Percentiles rank a stretch among this genome's conserved stretches.
phyloP scores from a whole-genome alignment of 192 early-diverging fungal genomes.

The Backusella psychrophila region DNA sequence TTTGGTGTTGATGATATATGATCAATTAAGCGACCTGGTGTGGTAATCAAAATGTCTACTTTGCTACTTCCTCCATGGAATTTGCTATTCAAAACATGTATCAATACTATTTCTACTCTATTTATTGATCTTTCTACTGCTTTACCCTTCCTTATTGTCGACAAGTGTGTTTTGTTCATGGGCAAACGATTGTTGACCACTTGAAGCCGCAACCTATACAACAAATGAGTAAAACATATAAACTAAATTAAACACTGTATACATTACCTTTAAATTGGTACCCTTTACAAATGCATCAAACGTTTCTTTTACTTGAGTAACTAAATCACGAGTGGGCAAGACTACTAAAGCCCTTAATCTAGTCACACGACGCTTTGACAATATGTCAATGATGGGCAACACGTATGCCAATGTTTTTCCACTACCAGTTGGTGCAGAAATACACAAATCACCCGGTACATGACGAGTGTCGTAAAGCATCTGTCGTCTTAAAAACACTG shows the following conservation, averaged over 20 bases:
- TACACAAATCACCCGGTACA: slow-evolving; percentile 85
- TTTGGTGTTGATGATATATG: slow-evolving; percentile 81
- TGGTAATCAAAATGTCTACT: slow-evolving; percentile 90
- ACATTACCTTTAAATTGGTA: slow-evolving; percentile 58
- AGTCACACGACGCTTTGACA: slow-evolving; percentile 71
- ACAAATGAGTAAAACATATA: background rate
- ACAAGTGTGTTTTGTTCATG: slow-evolving; percentile 64
- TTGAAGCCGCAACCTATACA: slow-evolving; percentile 59
- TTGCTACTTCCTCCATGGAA: slow-evolving; percentile 58
- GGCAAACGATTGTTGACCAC: slow-evolving; percentile 75
- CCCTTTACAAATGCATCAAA: slow-evolving; percentile 78
- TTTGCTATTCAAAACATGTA: slow-evolving; percentile 2
- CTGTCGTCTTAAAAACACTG: slow-evolving; percentile 69
- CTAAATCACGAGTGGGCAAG: slow-evolving; percentile 92
- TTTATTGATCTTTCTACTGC: slow-evolving; percentile 10
- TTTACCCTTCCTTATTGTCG: slow-evolving; percentile 21
- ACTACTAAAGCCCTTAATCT: slow-evolving; percentile 87
- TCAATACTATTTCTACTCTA: background rate
- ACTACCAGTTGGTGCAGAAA: slow-evolving; percentile 93
- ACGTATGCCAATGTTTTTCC: slow-evolving; percentile 98
- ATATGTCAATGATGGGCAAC: slow-evolving; percentile 84
- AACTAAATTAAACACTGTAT: background rate
- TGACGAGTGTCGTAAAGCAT: slow-evolving; percentile 65
- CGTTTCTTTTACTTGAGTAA: slow-evolving; percentile 81
- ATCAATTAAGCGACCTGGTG: slow-evolving; percentile 93